Conservation (phyloP, 2,329 filamentous ascomycete species). For the Xylariaceae sp. region DNA sequence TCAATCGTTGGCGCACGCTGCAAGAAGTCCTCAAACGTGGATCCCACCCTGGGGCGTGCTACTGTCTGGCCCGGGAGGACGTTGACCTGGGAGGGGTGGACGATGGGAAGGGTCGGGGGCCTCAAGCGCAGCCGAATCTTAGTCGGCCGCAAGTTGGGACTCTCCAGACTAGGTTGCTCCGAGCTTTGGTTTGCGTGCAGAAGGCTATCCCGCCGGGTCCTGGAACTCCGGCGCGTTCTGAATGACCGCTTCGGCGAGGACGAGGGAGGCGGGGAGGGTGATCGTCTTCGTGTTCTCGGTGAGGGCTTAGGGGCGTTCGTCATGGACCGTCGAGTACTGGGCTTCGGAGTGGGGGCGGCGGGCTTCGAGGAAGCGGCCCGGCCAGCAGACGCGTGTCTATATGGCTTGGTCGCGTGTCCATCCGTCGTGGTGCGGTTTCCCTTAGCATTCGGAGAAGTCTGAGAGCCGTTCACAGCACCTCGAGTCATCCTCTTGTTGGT, state of each 20-base stretch:
- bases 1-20: conserved; percentile 41
- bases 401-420: conserved; percentile 22
- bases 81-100: conserved; percentile 52
- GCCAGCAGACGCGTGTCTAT: conserved; percentile 22
- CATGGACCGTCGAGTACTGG: conserved; percentile 15
- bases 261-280: conserved; percentile 32
- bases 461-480: conserved; percentile 30
- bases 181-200: conserved; percentile 18
- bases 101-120: conserved; percentile 44
- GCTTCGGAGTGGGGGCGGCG: conserved; percentile 13
- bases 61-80: conserved; percentile 29
- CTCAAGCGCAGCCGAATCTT: conserved; percentile 43
- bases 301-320: conserved; percentile 14
- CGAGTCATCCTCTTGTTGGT: conserved; percentile 46
- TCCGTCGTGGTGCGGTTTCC: conserved; percentile 21
- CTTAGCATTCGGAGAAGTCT: conserved; percentile 27
- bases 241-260: conserved; percentile 30
- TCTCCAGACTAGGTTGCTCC: conserved; percentile 12
- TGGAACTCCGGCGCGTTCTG: conserved; percentile 36
- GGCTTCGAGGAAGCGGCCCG: conserved; percentile 21
- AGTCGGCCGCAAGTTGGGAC: conserved; percentile 18
- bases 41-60: conserved; percentile 41
- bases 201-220: conserved; percentile 25
- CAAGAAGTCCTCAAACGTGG: conserved; percentile 53
- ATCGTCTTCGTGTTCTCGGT: conserved; percentile 28